Evolutionary conservation across 768 basidiomycete genomes (phyloP), one percentile per base, ranked within the genome.

Genomic region (Baorangia bicolor): DNA sequence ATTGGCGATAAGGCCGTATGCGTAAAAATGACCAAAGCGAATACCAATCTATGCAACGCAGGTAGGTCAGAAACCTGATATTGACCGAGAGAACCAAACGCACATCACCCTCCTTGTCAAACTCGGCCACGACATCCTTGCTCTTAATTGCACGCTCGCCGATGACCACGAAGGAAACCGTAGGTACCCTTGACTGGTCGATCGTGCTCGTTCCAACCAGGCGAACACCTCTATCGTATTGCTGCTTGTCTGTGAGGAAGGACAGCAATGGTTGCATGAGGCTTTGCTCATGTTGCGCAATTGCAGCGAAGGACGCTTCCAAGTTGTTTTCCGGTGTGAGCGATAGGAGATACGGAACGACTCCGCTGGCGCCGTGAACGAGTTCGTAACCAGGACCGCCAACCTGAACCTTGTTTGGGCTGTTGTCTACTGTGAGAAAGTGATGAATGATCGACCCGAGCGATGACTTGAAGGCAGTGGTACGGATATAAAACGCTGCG

Each of bases 21-120:
- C 88, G 64, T 91, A 90, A 64, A 87, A 90, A 65, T 92, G 85
- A 2, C 90, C 90, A 54, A 80, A 89, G 21, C 87, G 85, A 55
- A 92, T 87, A 0, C 90, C 90, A 44, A 90, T 79, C 90, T 92
- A 60, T 23, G 13, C 9, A 11, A 6, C 30, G 35, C 23, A 7
- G 34, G 21, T 2, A 35, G 27, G 57, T 52, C 35, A 51, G 34
- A 53, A 41, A 21, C n/a, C 31, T 28, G 39, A 10, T 35, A 38
- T 23, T 44, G 18, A 30, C 47, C 11, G 12, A 51, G 33, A 49
- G 9, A 33, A 21, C 2, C 6, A n/a, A 5, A 78, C 86, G 64
- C 52, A 90, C 90, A 34, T 77, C 76, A 23, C 83, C 83, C 48
- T 78, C 83, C 62, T 76, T 66, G 66, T 92, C 89, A 60, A 90